phyloP scores from a whole-genome alignment of 2,329 filamentous ascomycete genomes.

The Dactylellina sp. region DNA sequence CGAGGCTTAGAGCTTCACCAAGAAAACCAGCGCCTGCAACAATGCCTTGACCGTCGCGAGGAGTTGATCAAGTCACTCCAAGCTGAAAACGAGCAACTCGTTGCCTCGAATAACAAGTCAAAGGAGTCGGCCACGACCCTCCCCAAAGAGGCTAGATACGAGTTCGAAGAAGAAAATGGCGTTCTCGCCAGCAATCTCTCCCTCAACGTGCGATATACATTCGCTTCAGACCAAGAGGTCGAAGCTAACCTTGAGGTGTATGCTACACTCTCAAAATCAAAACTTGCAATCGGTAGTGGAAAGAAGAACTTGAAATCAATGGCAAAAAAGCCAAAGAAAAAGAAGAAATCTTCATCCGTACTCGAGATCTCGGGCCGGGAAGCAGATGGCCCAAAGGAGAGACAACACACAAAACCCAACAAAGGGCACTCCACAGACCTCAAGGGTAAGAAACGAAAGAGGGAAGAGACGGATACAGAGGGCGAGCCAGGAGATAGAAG shows the following conservation, averaged over 20 bases:
- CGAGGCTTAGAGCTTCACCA: conserved; percentile 12
- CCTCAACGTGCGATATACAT: conserved; percentile 11
- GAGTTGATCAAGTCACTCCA: background rate
- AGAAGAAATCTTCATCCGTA: no score
- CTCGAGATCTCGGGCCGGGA: background rate
- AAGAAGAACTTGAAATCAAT: no score
- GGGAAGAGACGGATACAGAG: no score
- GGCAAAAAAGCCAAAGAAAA: no score
- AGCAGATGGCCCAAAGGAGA: conserved; percentile 3
- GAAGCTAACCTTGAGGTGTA: background rate
- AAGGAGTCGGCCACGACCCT: no score
- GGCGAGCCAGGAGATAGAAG: no score
- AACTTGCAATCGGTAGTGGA: no score
- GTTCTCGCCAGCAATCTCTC: background rate
- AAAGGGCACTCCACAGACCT: background rate
- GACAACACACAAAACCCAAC: conserved; percentile 25
- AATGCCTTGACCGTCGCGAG: conserved; percentile 16
- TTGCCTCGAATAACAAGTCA: no score
- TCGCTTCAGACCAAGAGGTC: conserved; percentile 9
- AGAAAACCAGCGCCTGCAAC: conserved; percentile 27
- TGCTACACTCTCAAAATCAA: no score
- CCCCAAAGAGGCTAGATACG: no score
- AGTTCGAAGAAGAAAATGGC: conserved; percentile 8
- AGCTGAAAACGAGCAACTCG: conserved; percentile 1
- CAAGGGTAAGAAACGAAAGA: no score